Base-by-base conservation (phyloP, 1,284 basidiomycete species). In the Ceratorhiza oryzae-sativae region DNA sequence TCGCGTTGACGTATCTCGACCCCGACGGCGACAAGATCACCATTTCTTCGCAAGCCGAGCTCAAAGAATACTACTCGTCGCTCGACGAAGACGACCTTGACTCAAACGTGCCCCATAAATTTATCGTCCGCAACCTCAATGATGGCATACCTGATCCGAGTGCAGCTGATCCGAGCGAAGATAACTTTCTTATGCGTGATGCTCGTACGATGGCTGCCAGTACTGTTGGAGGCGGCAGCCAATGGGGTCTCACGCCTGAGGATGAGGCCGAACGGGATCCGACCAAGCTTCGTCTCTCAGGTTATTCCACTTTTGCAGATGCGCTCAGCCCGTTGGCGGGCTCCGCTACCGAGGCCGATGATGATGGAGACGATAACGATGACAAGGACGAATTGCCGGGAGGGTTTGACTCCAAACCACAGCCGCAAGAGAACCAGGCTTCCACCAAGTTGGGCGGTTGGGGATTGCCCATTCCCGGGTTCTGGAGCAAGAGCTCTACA, bases 11-110 rank as follows among this genome's bases (percentile, higher is more conserved):
- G 41, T 65, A 65, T 30, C 62, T 65, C 32, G 62, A 65, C 62
- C 62, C 62, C 1, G 62, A 65, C 48, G 62, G 62, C 2, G 73
- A 73, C 49, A 63, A 63, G n/a, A 67, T 73, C 55, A 73, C 73
- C n/a, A 73, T 75, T 45, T 63, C 51, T 10, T 68, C 72, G 32
- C 56, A 73, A 12, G 68, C 71, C 12, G 74, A 75, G 45, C 72
- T 75, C 15, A 51, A 46, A 23, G 72, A 75, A 32, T 73, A 68
- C 56, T 73, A 71, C 27, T 56, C 60, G 2, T 63, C 71, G 4
- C 41, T 34, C 41, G 71, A 56, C 46, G 71, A 65, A n/a, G 49
- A 60, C 18, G 61, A 58, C 34, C 15, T 55, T 49, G 63, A 67
- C 27, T 59, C 63, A n/a, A 25, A 39, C 63, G 51, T 32, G 1